Base-by-base conservation (phyloP, 1,284 basidiomycete genomes). In the Naganishia sp. region DNA sequence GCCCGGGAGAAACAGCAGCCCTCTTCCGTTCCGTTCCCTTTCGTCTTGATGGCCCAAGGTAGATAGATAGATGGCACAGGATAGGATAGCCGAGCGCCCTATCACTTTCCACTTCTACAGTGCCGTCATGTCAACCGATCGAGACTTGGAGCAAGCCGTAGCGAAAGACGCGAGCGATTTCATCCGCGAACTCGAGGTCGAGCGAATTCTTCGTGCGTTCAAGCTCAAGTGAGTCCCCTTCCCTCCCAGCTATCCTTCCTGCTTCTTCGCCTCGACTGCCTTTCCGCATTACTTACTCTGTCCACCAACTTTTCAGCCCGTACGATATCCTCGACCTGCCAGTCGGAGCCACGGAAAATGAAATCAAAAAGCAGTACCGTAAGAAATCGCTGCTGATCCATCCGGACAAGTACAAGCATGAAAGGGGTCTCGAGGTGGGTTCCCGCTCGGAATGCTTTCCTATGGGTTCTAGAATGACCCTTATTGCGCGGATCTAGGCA, bases 361-460 rank as follows among this genome's bases (percentile, higher is more conserved):
- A 82, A 42, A 81, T 85, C 72, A 83, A 83, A 71, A 82, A 81
- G 72, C 77, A 80, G 60, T 85, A 83, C 70, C 78, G 84, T 65
- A 83, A 81, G 73, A 84, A 83, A 72, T 83, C 82, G 18, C 76
- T 85, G 67, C 72, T 84, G 73, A 84, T 85, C 60, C 84, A 85
- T 71, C 84, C 84, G 17, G 84, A 85, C 74, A 85, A 84, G 76
- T 82, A 82, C 71, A 80, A 84, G 73, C 82, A 84, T 73, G 81
- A 81, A 42, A 70, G 81, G n/a, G 84, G 83, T 39, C 70, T 75
- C 23, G 78, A 80, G 74, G 80, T 80, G 71, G 70, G 79, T 73
- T 28, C 46, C 23, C n/a, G 17, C 15, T 17, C 23, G 7, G 7
- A 9, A 46, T 15, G 45, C 23, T 23, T 23, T 10, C 23, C 2